phyloP scores from a whole-genome alignment of 768 basidiomycete species.

The Tephrocybe rancida region DNA sequence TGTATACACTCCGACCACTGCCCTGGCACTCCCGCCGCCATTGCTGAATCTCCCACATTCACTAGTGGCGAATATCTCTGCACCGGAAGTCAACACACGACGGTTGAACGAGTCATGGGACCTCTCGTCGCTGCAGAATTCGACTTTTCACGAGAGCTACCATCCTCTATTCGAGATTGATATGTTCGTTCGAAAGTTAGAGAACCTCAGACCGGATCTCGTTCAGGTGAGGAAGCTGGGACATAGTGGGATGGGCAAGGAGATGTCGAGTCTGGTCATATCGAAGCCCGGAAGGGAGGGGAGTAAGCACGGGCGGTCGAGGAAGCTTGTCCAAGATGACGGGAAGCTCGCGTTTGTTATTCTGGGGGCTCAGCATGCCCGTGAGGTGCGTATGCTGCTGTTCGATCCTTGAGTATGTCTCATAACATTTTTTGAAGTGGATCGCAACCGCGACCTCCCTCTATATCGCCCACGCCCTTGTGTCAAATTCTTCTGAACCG shows the following conservation, averaged over 20 bases:
- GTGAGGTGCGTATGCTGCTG: constrained; percentile 53
- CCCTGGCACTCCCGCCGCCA: constrained; percentile 12
- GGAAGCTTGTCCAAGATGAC: constrained; percentile 8
- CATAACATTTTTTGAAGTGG: constrained; percentile 52
- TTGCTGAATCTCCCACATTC: constrained; percentile 15
- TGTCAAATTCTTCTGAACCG: constrained; percentile 48
- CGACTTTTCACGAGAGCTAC: constrained; percentile 47
- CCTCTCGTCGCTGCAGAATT: constrained; percentile 33
- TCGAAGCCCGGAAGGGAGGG: constrained; percentile 26
- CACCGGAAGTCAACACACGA: constrained; percentile 7
- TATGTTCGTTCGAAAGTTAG: constrained; percentile 51
- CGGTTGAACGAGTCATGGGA: constrained; percentile 32
- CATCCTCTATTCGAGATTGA: constrained; percentile 60
- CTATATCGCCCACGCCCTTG: constrained; percentile 73
- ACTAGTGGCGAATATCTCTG: constrained; percentile 15
- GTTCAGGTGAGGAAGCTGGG: constrained; percentile 54
- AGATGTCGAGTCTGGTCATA: constrained; percentile 57
- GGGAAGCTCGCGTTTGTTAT: constrained; percentile 64
- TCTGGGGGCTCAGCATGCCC: constrained; percentile 72
- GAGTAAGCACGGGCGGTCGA: neutral
- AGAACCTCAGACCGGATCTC: constrained; percentile 44
- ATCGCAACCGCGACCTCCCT: constrained; percentile 74
- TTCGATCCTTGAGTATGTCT: constrained; percentile 8
- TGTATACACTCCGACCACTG: constrained; percentile 33
- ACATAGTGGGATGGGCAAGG: constrained; percentile 57